These are phyloP conservation scores for Dendrothele bispora DNA, from an alignment of 768 basidiomycete species.

Conservation along the genomic window DNA sequence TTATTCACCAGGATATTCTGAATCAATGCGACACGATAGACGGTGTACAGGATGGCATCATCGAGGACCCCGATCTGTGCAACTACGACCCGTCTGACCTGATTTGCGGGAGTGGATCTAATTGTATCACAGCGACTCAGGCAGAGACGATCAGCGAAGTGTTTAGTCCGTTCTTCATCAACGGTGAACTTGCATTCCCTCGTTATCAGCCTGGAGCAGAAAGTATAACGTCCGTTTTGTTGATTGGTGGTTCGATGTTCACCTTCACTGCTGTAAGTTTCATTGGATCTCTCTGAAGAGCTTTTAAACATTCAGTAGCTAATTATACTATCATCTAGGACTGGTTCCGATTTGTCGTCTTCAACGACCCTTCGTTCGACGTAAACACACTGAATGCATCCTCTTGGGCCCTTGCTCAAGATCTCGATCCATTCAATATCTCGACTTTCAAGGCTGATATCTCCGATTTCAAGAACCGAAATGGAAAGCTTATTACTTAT, in stretches of 20 bases:
- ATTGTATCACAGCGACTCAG: constrained; percentile 18
- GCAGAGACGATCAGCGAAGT: constrained; percentile 15
- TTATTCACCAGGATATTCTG: constrained; percentile 19
- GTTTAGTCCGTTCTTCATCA: constrained; percentile 13
- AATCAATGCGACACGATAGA: constrained; percentile 10
- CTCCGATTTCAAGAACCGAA: constrained; percentile 13
- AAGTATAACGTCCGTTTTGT: background rate
- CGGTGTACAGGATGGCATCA: constrained; percentile 20
- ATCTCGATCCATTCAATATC: constrained; percentile 7
- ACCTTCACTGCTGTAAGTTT: background rate
- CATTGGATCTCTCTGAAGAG: background rate
- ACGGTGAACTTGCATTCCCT: constrained; percentile 15
- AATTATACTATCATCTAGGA: background rate
- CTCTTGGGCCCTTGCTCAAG: background rate
- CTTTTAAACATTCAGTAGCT: background rate
- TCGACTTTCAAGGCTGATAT: constrained; percentile 15
- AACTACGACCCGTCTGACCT: constrained; percentile 16
- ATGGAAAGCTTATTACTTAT: constrained; percentile 22
- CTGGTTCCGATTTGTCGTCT: constrained; percentile 4
- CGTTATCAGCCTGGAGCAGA: constrained; percentile 17
- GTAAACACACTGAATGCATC: constrained; percentile 3
- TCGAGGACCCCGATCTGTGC: constrained; percentile 21
- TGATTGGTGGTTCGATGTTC: constrained; percentile 1
- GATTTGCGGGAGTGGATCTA: constrained; percentile 7
- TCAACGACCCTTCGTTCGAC: background rate